Base-by-base conservation (phyloP, 176 grass and related monocot genomes). In the Oryza glumipatula region DNA sequence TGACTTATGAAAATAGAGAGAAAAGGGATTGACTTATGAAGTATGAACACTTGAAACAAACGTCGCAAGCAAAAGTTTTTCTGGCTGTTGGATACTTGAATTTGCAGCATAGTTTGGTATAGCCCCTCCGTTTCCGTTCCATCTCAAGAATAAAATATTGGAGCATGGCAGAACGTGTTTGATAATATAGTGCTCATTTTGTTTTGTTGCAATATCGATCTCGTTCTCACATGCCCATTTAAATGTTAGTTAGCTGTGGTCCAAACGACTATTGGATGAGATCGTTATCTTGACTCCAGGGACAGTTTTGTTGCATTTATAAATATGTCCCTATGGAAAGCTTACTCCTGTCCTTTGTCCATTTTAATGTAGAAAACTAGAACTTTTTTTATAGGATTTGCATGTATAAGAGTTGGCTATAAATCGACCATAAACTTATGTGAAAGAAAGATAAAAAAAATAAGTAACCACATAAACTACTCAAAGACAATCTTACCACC, bases 131-230 rank as follows among this genome's bases (percentile, higher is more conserved):
- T 39, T 39, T 67, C 1, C 32, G 22, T 52, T 56, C 7, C 41
- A 6, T 72, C 58, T 39, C 67, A 33, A 38, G 6, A 36, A 77
- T 38, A 69, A 54, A 76, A 14, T 21, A 77, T 8, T 13, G 14
- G 6, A 44, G 87, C 72, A 38, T 67, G 88, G 14, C 28, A 36
- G 49, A 70, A 72, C 72, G 83, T 89, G 78, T 19, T 72, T 43
- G 22, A 16, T 71, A 35, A 46, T 45, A 45, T 14, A 48, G 46
- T 85, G 4, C 35, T 36, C 35, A 54, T 48, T 28, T 33, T 48
- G 1, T 67, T 22, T 24, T 1, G n/a, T 49, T 70, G 21, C 13
- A 47, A 68, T 48, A 63, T 85, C 24, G 48, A 70, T 85, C 24
- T 63, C 15, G 11, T 41, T 70, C 48, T 12, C n/a, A 1, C 63